These are phyloP conservation scores for Trematosphaeria pertusa DNA, from an alignment of 2,329 filamentous ascomycete species.

Conservation along the genomic window DNA sequence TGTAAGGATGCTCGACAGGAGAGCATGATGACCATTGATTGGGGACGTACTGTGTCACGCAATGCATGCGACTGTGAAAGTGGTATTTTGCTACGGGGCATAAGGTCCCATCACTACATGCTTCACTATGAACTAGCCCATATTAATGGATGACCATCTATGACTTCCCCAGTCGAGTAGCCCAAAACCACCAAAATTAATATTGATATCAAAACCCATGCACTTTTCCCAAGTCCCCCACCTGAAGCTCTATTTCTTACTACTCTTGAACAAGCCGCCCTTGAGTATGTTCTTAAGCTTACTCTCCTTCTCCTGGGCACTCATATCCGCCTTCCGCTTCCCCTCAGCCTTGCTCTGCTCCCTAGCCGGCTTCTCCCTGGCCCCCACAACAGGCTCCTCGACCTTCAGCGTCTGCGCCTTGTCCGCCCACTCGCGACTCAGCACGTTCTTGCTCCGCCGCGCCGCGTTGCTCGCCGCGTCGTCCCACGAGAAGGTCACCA, in stretches of 20 bases:
- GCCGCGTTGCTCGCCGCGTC: constrained; percentile 64
- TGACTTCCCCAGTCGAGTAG: too few species aligned
- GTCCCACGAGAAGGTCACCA: constrained; percentile 80
- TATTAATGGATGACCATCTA: too few species aligned
- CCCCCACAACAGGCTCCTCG: constrained; percentile 55
- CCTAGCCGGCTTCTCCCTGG: constrained; percentile 13
- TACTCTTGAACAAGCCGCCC: constrained; percentile 41
- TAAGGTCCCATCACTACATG: too few species aligned
- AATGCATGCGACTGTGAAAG: too few species aligned
- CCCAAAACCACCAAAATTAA: too few species aligned
- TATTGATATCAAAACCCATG: neutral
- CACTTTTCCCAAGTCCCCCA: neutral
- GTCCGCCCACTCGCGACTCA: constrained; percentile 65
- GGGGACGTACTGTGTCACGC: too few species aligned
- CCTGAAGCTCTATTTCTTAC: neutral
- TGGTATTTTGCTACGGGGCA: too few species aligned
- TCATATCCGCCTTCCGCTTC: constrained; percentile 41
- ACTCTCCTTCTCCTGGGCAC: constrained; percentile 46
- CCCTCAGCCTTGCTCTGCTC: constrained; percentile 33
- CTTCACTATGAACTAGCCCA: too few species aligned
- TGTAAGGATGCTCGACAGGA: too few species aligned
- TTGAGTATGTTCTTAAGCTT: constrained; percentile 50
- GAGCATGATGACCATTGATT: too few species aligned
- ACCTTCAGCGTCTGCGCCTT: constrained; percentile 73
- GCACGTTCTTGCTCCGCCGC: constrained; percentile 61